Percentiles rank a stretch among this genome's conserved stretches.
Conservation (phyloP, 495 filamentous ascomycete genomes). For the Hapsidospora chrysogenum region DNA sequence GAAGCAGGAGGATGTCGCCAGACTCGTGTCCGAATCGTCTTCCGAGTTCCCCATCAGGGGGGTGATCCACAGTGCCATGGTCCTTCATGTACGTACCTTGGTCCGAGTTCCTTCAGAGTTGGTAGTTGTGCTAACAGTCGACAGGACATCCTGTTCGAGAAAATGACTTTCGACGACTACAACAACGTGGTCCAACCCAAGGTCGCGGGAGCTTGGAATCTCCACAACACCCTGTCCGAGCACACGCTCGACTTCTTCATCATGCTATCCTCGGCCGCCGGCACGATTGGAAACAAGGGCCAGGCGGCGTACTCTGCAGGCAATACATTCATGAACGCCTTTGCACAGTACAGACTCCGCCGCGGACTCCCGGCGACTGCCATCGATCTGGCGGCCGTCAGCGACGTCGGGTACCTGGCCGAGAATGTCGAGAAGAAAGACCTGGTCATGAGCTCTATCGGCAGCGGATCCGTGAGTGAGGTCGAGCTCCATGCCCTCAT, state of each 20-base stretch:
- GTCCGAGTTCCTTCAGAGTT: not conserved
- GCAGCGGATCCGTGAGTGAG: constrained; percentile 17
- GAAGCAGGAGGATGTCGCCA: constrained; percentile 17
- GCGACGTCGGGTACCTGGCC: constrained; percentile 22
- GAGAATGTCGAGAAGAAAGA: constrained; percentile 14
- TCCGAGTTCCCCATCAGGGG: constrained; percentile 25
- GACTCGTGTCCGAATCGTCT: constrained; percentile 18
- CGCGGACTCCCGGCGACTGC: constrained; percentile 17
- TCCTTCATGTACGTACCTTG: constrained; percentile 28
- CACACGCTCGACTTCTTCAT: constrained; percentile 36
- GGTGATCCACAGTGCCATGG: constrained; percentile 35
- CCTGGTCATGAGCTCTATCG: constrained; percentile 16
- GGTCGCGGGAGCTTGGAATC: constrained; percentile 31
- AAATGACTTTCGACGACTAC: constrained; percentile 27
- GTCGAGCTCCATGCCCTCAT: constrained; percentile 18
- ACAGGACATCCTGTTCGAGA: constrained; percentile 37
- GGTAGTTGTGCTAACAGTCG: constrained; percentile 8
- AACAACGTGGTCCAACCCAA: constrained; percentile 22
- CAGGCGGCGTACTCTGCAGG: constrained; percentile 41
- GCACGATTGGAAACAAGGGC: constrained; percentile 26
- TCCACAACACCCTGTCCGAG: constrained; percentile 19
- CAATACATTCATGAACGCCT: constrained; percentile 28
- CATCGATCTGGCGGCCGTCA: constrained; percentile 33
- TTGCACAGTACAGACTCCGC: constrained; percentile 19
- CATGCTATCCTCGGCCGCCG: constrained; percentile 32